Percentiles rank a stretch among this genome's conserved stretches.
phyloP scores from a whole-genome alignment of 1,139 yeast genomes.

The Yarrowia galli region DNA sequence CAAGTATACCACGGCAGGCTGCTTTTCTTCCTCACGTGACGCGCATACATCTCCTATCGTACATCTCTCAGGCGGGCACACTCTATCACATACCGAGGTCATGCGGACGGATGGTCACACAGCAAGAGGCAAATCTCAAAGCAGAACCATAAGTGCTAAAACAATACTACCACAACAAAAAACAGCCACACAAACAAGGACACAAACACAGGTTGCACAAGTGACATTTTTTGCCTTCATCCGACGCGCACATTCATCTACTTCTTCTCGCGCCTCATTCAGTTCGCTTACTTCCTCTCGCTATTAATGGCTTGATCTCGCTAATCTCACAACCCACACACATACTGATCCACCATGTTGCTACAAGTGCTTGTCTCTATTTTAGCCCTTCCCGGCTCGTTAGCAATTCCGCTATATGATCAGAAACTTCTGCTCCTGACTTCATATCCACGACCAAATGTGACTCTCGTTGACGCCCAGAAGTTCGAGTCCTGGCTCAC shows the following conservation, averaged over 20 bases:
- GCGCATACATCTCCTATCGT: not conserved
- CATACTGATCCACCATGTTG: conserved; percentile 2
- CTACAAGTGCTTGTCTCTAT: conserved; percentile 1
- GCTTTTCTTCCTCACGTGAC: not conserved
- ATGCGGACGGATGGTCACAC: conserved; percentile 26
- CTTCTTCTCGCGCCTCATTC: too few relatives aligned
- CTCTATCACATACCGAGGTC: conserved; percentile 4
- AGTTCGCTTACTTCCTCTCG: too few relatives aligned
- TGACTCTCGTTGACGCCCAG: conserved; percentile 45
- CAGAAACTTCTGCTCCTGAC: conserved; percentile 1
- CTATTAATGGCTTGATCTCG: too few relatives aligned
- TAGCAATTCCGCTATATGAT: not conserved
- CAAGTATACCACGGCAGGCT: too few relatives aligned
- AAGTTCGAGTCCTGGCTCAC: conserved; percentile 66
- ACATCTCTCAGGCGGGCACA: conserved; percentile 6
- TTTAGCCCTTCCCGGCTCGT: not conserved
- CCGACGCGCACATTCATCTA: not conserved
- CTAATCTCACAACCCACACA: not conserved
- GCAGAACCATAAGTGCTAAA: conserved; percentile 10
- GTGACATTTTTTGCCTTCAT: not conserved
- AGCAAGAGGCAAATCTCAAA: conserved; percentile 3
- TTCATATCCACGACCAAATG: conserved; percentile 10
- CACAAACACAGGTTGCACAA: not conserved
- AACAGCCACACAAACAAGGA: not conserved
- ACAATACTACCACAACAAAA: conserved; percentile 12